Evolutionary conservation across 441 rosid genomes (phyloP).

Genomic region (Euphorbia neoarborescens): DNA sequence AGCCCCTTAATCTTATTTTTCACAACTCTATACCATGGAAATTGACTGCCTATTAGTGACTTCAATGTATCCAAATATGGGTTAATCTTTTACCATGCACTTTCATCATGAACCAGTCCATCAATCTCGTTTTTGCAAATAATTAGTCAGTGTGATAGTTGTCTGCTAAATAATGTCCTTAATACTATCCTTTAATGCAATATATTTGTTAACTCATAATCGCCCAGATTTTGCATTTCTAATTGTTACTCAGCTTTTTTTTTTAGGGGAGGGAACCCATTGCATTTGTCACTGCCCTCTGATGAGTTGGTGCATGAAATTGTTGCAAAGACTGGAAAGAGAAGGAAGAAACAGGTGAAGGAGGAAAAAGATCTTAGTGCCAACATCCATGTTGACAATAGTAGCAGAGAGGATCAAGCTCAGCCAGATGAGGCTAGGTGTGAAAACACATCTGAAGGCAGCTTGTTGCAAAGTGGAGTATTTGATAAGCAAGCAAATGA

Average conservation of each 20-base stretch:
- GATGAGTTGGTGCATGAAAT: conserved; percentile 3
- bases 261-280: conserved; percentile 15
- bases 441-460: neutral
- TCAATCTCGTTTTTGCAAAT: too few relatives aligned
- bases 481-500: conserved; percentile 19
- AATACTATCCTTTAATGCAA: too few relatives aligned
- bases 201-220: too few relatives aligned
- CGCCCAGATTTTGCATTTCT: too few relatives aligned
- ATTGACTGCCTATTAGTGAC: neutral
- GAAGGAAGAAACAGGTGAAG: conserved; percentile 19
- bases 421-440: conserved; percentile 7
- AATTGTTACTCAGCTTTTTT: neutral
- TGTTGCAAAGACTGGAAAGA: conserved; percentile 21
- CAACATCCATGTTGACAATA: conserved; percentile 4
- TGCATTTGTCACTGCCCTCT: conserved; percentile 13
- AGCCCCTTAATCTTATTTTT: neutral
- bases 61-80: neutral
- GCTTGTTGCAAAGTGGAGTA: conserved; percentile 11
- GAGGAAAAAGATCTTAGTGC: conserved; percentile 8
- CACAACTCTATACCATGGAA: neutral
- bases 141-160: too few relatives aligned
- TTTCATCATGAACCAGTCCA: too few relatives aligned
- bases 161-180: too few relatives aligned
- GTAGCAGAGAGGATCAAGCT: conserved; percentile 17
- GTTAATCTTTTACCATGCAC: neutral